phyloP scores from a whole-genome alignment of 352 stramenopile species.

The Halophytophthora batemanensis region DNA sequence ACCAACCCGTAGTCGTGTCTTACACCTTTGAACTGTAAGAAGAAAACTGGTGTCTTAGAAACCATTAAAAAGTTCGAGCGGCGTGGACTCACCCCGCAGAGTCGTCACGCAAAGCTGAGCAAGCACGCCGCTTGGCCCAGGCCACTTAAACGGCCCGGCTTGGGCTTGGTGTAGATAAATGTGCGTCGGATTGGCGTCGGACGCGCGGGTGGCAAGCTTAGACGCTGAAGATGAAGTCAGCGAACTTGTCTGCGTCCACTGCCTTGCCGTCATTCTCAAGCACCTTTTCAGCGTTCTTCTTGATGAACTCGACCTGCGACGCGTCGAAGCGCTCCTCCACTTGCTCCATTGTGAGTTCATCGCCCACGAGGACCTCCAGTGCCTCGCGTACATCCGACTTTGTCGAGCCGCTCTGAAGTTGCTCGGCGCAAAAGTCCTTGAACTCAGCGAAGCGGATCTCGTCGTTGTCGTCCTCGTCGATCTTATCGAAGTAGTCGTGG shows the following conservation, averaged over 20 bases:
- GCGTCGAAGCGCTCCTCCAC: slow-evolving; percentile 82
- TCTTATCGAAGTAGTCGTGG: slow-evolving; percentile 87
- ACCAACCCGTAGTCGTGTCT: slow-evolving; percentile 53
- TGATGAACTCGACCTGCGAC: slow-evolving; percentile 74
- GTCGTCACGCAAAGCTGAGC: slow-evolving; percentile 27
- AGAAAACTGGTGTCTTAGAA: not conserved
- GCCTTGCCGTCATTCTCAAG: slow-evolving; percentile 50
- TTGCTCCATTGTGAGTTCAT: slow-evolving; percentile 73
- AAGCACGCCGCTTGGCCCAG: slow-evolving; percentile 14
- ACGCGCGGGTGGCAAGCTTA: slow-evolving; percentile 26
- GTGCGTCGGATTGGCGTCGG: slow-evolving; percentile 2
- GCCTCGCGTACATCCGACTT: slow-evolving; percentile 79
- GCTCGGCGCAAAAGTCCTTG: slow-evolving; percentile 83
- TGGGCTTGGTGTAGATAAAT: slow-evolving; percentile 1
- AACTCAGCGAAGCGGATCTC: slow-evolving; percentile 87
- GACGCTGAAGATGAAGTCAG: slow-evolving; percentile 78
- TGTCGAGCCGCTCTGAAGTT: slow-evolving; percentile 84
- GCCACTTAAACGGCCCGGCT: slow-evolving; percentile 4
- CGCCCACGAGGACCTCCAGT: slow-evolving; percentile 73
- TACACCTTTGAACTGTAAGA: slow-evolving; percentile 72
- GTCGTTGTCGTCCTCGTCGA: slow-evolving; percentile 79
- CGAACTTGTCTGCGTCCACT: slow-evolving; percentile 75
- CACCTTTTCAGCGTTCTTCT: slow-evolving; percentile 60
- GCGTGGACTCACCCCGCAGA: slow-evolving; percentile 30
- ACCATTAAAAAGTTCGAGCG: slow-evolving; percentile 16